These are phyloP conservation scores for Theobroma cacao DNA, from an alignment of 345 rosid species.

Conservation along the genomic window DNA sequence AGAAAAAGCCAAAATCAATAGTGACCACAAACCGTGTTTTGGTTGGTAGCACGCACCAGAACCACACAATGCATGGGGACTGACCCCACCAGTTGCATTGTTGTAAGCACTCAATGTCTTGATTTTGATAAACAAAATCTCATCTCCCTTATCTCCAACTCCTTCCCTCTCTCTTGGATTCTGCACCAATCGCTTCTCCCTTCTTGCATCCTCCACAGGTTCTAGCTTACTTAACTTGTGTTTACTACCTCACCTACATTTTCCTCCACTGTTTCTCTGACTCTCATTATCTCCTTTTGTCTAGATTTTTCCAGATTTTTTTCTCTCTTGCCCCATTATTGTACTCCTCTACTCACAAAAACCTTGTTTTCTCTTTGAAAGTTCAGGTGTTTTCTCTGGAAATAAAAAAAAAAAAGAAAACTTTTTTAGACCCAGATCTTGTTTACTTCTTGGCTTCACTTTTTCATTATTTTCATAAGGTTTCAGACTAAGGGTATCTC, in stretches of 20 bases:
- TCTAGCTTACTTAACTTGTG: not conserved
- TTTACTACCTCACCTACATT: not conserved
- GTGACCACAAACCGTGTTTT: not conserved
- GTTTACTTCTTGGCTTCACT: not conserved
- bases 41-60: not conserved
- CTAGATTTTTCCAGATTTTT: constrained; percentile 2
- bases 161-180: not conserved
- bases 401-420: not conserved
- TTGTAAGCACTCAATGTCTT: not conserved
- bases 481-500: not conserved
- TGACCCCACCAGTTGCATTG: not conserved
- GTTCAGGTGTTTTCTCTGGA: not conserved
- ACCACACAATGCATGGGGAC: not conserved
- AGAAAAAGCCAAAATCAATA: not conserved
- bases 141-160: not conserved
- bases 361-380: not conserved
- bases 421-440: not conserved
- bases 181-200: not conserved
- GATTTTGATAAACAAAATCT: not conserved
- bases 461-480: not conserved
- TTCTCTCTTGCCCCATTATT: no score
- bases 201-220: not conserved
- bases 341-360: not conserved
- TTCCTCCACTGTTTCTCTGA: not conserved
- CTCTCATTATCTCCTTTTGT: not conserved